These are phyloP conservation scores for Aspergillus sp. DNA, from an alignment of 2,329 filamentous ascomycete genomes.

Conservation along the genomic window DNA sequence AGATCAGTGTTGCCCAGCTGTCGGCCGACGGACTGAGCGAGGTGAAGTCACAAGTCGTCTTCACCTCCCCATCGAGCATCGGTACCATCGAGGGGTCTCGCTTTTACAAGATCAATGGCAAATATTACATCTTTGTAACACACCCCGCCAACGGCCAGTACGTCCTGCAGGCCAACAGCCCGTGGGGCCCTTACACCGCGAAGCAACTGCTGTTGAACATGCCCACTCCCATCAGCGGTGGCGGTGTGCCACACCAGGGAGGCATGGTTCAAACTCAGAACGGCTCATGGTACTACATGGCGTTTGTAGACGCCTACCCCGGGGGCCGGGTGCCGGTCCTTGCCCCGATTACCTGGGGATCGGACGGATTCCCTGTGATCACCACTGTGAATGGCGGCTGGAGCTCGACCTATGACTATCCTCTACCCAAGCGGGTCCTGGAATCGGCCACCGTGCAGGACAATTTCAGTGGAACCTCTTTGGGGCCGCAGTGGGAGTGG, in stretches of 20 bases:
- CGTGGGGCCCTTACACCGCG: conserved; percentile 50
- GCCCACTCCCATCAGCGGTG: conserved; percentile 43
- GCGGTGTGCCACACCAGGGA: conserved; percentile 55
- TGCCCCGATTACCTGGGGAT: conserved; percentile 54
- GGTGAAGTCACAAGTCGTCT: conserved; percentile 47
- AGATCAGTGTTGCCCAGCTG: conserved; percentile 54
- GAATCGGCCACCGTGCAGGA: conserved; percentile 28
- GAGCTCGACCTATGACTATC: conserved; percentile 34
- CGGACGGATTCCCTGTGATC: conserved; percentile 53
- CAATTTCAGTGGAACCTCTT: conserved; percentile 42
- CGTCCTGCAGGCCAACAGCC: conserved; percentile 48
- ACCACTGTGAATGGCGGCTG: conserved; percentile 47
- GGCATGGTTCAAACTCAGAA: conserved; percentile 53
- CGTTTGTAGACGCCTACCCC: conserved; percentile 57
- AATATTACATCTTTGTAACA: conserved; percentile 56
- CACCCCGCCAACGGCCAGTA: conserved; percentile 48
- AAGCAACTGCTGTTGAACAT: too few relatives aligned
- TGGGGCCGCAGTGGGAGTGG: conserved; percentile 58
- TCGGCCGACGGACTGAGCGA: conserved; percentile 48
- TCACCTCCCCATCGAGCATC: conserved; percentile 32
- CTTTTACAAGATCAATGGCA: conserved; percentile 58
- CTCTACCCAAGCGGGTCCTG: too few relatives aligned
- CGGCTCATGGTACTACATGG: conserved; percentile 60
- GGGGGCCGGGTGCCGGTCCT: conserved; percentile 58
- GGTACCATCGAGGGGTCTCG: conserved; percentile 53